Evolutionary conservation across 345 rosid genomes (phyloP).

Genomic region (Litchi chinensis): DNA sequence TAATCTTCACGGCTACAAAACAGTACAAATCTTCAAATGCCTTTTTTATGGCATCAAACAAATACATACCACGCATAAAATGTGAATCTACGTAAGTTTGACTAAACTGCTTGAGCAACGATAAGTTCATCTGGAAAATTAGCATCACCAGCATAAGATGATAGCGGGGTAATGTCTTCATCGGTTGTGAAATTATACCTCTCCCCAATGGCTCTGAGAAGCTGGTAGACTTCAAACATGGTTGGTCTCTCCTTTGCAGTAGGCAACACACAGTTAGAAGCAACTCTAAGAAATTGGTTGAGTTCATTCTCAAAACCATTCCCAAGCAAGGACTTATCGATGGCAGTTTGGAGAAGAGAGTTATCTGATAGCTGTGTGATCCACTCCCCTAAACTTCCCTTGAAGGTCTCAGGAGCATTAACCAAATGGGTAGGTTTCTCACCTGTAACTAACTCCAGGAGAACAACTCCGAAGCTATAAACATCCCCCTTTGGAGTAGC

Average conservation of each 20-base stretch:
- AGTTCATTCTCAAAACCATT: conserved; percentile 23
- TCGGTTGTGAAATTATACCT: conserved; percentile 20
- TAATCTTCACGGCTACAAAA: neutral
- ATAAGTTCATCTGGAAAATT: conserved; percentile 18
- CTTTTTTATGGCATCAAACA: neutral
- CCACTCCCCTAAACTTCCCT: conserved; percentile 22
- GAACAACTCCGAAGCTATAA: conserved; percentile 31
- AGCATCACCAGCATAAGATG: neutral
- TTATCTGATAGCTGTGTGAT: conserved; percentile 9
- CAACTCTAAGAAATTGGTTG: conserved; percentile 22
- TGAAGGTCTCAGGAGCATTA: conserved; percentile 16
- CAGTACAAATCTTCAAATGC: neutral
- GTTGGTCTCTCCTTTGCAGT: conserved; percentile 29
- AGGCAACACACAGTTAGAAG: conserved; percentile 24
- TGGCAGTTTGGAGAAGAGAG: conserved; percentile 15
- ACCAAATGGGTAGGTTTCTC: conserved; percentile 18
- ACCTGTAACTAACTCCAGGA: conserved; percentile 35
- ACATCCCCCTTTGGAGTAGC: conserved; percentile 36
- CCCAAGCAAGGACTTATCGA: conserved; percentile 29
- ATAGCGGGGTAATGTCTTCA: conserved; percentile 12
- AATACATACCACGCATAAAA: neutral
- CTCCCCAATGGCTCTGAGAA: conserved; percentile 24
- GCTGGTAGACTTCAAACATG: conserved; percentile 29
- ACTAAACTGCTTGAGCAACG: neutral
- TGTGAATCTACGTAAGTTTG: neutral